Evolutionary conservation across 2,329 filamentous ascomycete genomes (phyloP), one percentile per base, ranked within the genome.

Genomic region (Fusarium fracticaudum): DNA sequence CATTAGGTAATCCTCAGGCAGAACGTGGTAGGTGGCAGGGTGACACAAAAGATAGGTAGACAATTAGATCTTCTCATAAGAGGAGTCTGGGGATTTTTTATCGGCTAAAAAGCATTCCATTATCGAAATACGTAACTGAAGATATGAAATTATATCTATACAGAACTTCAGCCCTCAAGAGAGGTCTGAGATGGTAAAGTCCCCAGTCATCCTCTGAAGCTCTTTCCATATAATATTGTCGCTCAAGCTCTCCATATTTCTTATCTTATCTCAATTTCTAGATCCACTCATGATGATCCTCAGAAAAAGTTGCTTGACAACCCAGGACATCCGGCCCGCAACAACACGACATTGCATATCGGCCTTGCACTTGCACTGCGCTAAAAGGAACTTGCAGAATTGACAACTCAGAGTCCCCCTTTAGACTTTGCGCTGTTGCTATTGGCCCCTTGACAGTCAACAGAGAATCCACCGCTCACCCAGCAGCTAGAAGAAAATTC

Each of bases 1-100:
- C 45, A 71, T 72, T 71, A 69, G 22, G 38, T 65, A 72, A 72
- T 77, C 81, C 79, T 83, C 74, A 83, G 82, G 81, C 82, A 81
- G 55, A 38, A 72, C 4, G 6, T 11, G 11, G 13, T 20, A n/a
- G 15, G 15, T 44, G 13, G 12, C 6, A 20, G 24, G 54, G n/a
- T 47, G 60, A 67, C 41, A 71, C 13, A 67, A 71, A 61, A 18
- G 22, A 9, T 12, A 18, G 22, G 5, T 12, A 35, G 48, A n/a
- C 60, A 47, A 24, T 14, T 37, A 22, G n/a, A 53, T 26, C 3
- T 53, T 37, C 31, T 20, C 50, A 53, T 26, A 15, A 53, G 33
- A 37, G 13, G 15, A 37, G n/a, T 18, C 18, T 53, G n/a, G 31
- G 18, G 6, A 15, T 37, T 11, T 0, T 29, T 17, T 3, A 38